These are phyloP conservation scores for Phellopilus nigrolimitatus DNA, from an alignment of 1,284 basidiomycete species.

Conservation along the genomic window DNA sequence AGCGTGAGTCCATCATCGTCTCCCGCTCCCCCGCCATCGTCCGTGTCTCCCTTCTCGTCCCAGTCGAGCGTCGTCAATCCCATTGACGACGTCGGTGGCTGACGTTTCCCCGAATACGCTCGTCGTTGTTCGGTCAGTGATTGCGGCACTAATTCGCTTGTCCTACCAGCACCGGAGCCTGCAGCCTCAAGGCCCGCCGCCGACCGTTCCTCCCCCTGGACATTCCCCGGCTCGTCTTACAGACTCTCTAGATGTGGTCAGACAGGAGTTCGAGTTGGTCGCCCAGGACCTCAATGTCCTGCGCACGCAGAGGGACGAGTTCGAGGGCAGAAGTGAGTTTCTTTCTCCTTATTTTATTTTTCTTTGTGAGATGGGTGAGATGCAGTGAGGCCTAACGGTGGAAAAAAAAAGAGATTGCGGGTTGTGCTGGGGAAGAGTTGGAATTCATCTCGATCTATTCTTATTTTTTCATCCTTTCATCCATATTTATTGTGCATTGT, in stretches of 20 bases:
- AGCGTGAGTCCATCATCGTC: conserved; percentile 33
- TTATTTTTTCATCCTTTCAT: too few species aligned
- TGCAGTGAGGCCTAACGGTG: too few species aligned
- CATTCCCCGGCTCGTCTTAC: conserved; percentile 51
- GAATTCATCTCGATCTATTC: too few species aligned
- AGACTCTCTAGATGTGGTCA: conserved; percentile 80
- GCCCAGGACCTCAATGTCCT: conserved; percentile 64
- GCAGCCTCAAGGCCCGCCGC: conserved; percentile 54
- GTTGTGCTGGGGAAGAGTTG: too few species aligned
- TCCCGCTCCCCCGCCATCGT: conserved; percentile 3
- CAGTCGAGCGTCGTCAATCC: neutral
- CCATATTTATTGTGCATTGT: too few species aligned
- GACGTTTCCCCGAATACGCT: too few species aligned
- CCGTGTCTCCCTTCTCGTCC: neutral
- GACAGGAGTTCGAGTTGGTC: conserved; percentile 82
- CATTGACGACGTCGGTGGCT: neutral
- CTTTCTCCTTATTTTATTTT: conserved; percentile 7
- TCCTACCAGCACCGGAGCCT: conserved; percentile 56
- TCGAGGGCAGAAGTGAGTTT: conserved; percentile 76
- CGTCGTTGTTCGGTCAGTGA: neutral
- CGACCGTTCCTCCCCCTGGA: conserved; percentile 36
- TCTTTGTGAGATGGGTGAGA: neutral
- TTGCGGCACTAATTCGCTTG: conserved; percentile 12
- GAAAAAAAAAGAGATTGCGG: too few species aligned
- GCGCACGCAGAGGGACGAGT: conserved; percentile 83